Base-by-base conservation (phyloP, 148 eudicot genomes). In the Chenopodium album region DNA sequence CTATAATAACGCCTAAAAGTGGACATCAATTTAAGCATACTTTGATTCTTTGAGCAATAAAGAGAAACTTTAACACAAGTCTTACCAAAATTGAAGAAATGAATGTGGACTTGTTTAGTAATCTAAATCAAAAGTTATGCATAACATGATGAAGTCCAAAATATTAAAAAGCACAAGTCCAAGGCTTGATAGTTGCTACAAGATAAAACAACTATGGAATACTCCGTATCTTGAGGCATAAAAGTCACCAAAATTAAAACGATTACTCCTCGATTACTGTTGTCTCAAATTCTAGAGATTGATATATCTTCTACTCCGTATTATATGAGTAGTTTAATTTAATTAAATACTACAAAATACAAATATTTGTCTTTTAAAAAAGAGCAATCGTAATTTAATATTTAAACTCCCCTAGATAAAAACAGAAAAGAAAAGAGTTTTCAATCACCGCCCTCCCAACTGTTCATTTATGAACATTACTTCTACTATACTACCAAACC, bases 211-310 rank as follows among this genome's bases (percentile, higher is more conserved):
- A 56, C 19, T 26, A 31, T 2, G 32, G 32, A 31, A 2, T 31
- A 41, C 44, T 41, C 44, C 7, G 44, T 6, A 41, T 41, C 44
- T 60, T 31, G 2, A 29, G 47, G 78, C 67, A 76, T 37, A 34
- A 76, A 59, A 76, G 52, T 76, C 79, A 76, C 65, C 69, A 20
- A 20, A 50, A 11, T 2, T 9, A 75, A 34, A 78, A 65, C 67
- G 66, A 28, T 78, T 64, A 77, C 52, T 23, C 17, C 71, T 41
- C 44, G 7, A 41, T 8, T 41, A 6, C 5, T 41, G 44, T 41
- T 41, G 6, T 41, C 44, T 41, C 44, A 41, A 0, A 41, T 41
- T 41, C 8, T 41, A 41, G 41, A 34, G 41, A 5, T 34, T 4
- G 41, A 34, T 34, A 31, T 1, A 31, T 4, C 41, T 34, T 2